Evolutionary conservation across 768 basidiomycete species (phyloP), one percentile per base, ranked within the genome.

Genomic region (Hypholoma fasciculare): DNA sequence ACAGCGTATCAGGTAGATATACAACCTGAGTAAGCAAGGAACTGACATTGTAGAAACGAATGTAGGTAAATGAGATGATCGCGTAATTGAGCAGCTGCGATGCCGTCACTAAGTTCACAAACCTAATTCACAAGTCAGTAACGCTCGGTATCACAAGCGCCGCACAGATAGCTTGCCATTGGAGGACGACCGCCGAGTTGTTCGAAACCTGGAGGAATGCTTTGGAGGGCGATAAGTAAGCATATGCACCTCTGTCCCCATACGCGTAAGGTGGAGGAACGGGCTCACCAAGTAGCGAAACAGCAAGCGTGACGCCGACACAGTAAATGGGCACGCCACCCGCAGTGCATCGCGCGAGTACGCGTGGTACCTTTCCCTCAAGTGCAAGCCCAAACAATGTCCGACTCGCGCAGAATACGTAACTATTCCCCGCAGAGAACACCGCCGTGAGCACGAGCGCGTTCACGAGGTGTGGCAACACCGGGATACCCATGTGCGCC

Each of bases 351-450:
- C 73, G 75, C 37, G 76, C 75, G 65, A 90, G 76, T 58, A 83
- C 64, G 36, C 63, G 72, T 0, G 87, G 87, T 14, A 80, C 79
- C 67, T 86, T 86, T 9, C 84, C 82, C 61, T 85, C 82, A 39
- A 88, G 75, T 20, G 86, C 86, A 20, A 88, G 69, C 0, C 83
- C 83, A 44, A 76, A 78, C 12, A 84, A 64, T 1, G 81, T 81
- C 11, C 84, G 74, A 30, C 80, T 82, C 1, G 84, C 78, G 60
- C 83, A 83, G 70, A 82, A 90, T 5, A 87, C 74, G 72, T 83
- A 88, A 39, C 85, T 84, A 61, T 89, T 90, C 46, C 85, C 86
- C 17, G 89, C 87, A 40, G 88, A 89, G 71, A 89, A 90, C 1
- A 88, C 82, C 30, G 83, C 75, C 1, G 88, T 82, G 61, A 93